Conservation (phyloP, 345 rosid genomes). For the Linum trigynum region DNA sequence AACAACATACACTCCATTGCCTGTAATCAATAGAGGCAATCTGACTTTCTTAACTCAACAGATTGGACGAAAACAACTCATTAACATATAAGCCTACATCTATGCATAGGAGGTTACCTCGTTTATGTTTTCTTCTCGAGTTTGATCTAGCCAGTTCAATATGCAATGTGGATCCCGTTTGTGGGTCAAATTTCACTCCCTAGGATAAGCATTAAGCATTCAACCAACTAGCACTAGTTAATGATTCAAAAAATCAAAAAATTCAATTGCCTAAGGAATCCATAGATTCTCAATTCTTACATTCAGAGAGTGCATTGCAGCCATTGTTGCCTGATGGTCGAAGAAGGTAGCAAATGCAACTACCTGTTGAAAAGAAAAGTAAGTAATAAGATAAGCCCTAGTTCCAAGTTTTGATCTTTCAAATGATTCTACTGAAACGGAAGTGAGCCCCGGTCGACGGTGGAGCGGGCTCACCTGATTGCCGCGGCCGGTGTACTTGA, state of each 20-base stretch:
- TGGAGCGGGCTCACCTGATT: slow-evolving; percentile 42
- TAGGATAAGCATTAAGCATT: slow-evolving; percentile 8
- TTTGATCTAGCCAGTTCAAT: slow-evolving; percentile 82
- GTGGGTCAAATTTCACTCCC: slow-evolving; percentile 88
- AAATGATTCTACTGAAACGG: not conserved
- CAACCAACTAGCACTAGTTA: too few relatives aligned
- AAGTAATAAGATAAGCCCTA: not conserved
- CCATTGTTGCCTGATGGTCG: slow-evolving; percentile 60
- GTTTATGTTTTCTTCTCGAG: slow-evolving; percentile 64
- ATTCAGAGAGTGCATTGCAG: slow-evolving; percentile 59
- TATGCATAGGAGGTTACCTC: slow-evolving; percentile 28
- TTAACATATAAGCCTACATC: not conserved
- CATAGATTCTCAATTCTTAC: slow-evolving; percentile 29
- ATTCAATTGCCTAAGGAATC: not conserved
- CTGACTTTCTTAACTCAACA: too few relatives aligned
- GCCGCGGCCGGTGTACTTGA: slow-evolving; percentile 89
- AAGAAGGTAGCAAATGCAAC: slow-evolving; percentile 85
- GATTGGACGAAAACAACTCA: too few relatives aligned
- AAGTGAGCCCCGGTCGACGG: too few relatives aligned
- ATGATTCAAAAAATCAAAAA: slow-evolving; percentile 4
- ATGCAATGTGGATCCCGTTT: slow-evolving; percentile 60
- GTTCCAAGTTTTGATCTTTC: not conserved
- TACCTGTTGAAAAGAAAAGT: slow-evolving; percentile 37
- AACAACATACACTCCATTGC: slow-evolving; percentile 69
- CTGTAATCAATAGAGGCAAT: slow-evolving; percentile 21